Base-by-base conservation (phyloP, 1,284 basidiomycete species). In the Pseudozyma sp. region DNA sequence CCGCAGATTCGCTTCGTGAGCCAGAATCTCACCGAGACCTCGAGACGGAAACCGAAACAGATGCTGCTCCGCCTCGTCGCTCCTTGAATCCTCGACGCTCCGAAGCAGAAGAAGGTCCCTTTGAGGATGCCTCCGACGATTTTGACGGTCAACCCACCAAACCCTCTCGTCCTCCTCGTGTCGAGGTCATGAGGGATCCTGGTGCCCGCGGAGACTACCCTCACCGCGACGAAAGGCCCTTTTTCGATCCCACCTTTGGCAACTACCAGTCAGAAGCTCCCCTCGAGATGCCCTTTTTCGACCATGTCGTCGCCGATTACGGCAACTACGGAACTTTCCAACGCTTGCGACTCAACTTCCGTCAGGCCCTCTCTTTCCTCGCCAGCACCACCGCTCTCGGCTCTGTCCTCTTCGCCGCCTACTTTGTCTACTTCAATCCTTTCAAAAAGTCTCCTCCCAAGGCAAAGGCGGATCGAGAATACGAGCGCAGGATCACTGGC, bases 401-500 rank as follows among this genome's bases (percentile, higher is more conserved):
- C 31, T 30, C 73, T 5, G 75, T 84, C 35, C 56, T 75, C 48
- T 50, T 79, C 52, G 57, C 64, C 24, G 77, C 81, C 19, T 80
- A 79, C 51, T 52, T 53, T n/a, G 42, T 44, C 40, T 83, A 81
- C 68, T 57, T 83, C 19, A 84, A 84, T 67, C 82, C 82, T 0
- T 71, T 83, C 69, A 78, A 79, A 30, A 79, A 75, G 58, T 51
- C 58, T 16, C 79, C 73, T 13, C 75, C 80, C 9, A 75, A 70
- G 42, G 69, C 79, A 11, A 69, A 72, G 33, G 60, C 78, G 29
- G 82, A 84, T 58, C 76, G 77, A 29, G 82, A 84, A 57, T 84
- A 81, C 63, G 82, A 84, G 62, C 70, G 78, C 16, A 75, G 82
- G 43, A 79, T 84, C 73, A 84, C 82, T 7, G 82, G 82, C 31